phyloP scores from a whole-genome alignment of 495 filamentous ascomycete genomes.

The Trichoderma virens region DNA sequence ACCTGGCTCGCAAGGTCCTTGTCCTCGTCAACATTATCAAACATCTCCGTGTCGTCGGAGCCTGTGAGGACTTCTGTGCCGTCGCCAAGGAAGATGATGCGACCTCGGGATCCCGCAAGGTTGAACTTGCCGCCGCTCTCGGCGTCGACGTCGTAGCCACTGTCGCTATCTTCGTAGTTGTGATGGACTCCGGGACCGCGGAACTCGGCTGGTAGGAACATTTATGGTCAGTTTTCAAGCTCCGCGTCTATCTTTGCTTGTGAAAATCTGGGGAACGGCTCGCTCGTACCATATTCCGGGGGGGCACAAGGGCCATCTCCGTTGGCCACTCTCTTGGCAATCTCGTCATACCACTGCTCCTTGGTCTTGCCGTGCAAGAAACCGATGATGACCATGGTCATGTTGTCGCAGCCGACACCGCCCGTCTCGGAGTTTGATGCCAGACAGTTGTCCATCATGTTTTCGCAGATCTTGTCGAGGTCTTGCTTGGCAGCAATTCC shows the following conservation, averaged over 20 bases:
- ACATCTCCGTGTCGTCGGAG: constrained; percentile 73
- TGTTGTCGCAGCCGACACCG: constrained; percentile 97
- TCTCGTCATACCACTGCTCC: constrained; percentile 95
- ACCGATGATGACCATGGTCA: constrained; percentile 93
- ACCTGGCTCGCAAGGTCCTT: constrained; percentile 59
- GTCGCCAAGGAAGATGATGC: constrained; percentile 91
- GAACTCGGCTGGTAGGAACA: constrained; percentile 67
- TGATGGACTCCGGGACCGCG: constrained; percentile 86
- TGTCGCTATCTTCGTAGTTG: constrained; percentile 84
- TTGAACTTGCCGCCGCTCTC: constrained; percentile 48
- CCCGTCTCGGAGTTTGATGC: constrained; percentile 96
- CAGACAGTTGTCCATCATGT: constrained; percentile 99
- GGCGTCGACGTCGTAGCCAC: constrained; percentile 83
- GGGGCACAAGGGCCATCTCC: constrained; percentile 98
- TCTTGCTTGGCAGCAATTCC: constrained; percentile 95
- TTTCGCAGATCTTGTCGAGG: constrained; percentile 88
- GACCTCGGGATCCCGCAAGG: constrained; percentile 58
- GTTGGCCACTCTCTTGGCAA: constrained; percentile 87
- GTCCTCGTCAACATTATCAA: constrained; percentile 81
- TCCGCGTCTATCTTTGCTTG: constrained; percentile 29
- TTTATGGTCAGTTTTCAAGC: constrained; percentile 41
- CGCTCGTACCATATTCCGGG: constrained; percentile 91
- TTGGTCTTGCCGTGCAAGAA: constrained; percentile 85
- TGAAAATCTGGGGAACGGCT: constrained; percentile 1
- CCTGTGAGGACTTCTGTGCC: constrained; percentile 83